phyloP scores from a whole-genome alignment of 2,329 filamentous ascomycete genomes.

The Fusarium nisikadoi region DNA sequence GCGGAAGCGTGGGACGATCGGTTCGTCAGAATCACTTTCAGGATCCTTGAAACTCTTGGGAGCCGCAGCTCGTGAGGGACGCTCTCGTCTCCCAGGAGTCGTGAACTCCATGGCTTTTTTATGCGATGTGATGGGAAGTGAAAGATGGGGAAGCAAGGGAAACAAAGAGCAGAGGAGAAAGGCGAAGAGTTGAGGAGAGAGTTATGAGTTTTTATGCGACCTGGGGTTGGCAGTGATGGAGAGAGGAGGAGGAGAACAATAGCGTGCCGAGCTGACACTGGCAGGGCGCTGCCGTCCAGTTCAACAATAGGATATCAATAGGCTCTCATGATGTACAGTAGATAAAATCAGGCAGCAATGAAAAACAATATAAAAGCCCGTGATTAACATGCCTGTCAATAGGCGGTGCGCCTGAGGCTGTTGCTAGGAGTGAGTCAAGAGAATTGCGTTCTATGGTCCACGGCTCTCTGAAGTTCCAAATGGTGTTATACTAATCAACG shows the following conservation, averaged over 20 bases:
- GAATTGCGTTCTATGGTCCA: not conserved
- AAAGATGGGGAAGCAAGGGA: not conserved
- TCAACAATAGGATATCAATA: not conserved
- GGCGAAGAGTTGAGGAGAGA: not conserved
- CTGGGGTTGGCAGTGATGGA: not conserved
- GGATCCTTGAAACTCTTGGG: conserved; percentile 4
- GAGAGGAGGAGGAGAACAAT: not conserved
- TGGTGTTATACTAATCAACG: not conserved
- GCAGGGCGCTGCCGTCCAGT: not conserved
- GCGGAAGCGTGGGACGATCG: not conserved
- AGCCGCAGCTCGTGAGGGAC: conserved; percentile 14
- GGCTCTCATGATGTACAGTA: not conserved
- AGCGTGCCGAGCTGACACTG: conserved; percentile 5
- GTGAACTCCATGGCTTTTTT: not conserved
- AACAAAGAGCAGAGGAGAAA: not conserved
- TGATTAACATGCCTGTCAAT: not conserved
- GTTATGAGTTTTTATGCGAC: not conserved
- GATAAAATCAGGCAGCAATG: not conserved
- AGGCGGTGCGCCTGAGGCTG: not conserved
- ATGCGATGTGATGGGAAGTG: not conserved
- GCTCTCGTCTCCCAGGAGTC: conserved; percentile 6
- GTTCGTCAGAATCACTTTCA: conserved; percentile 3
- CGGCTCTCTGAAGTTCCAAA: not conserved
- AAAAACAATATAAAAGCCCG: not conserved
- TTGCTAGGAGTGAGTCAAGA: not conserved